phyloP scores from a whole-genome alignment of 192 early-diverging fungal genomes.

The Martensiomyces pterosporus region DNA sequence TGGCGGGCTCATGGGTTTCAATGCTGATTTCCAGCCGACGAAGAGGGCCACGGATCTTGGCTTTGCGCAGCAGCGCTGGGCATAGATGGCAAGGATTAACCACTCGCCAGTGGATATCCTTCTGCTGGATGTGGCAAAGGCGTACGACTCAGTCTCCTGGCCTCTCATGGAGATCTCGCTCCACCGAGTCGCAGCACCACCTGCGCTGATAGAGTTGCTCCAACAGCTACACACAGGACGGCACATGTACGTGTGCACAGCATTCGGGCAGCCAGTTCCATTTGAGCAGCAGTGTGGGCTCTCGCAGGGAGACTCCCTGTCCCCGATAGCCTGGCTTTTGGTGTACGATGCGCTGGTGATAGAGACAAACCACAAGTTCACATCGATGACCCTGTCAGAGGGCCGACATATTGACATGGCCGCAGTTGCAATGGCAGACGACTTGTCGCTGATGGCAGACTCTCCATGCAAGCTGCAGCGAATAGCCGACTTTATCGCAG shows the following conservation, averaged over 20 bases:
- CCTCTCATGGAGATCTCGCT: conserved; percentile 1
- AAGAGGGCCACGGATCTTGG: conserved; percentile 10
- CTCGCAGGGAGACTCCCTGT: conserved; percentile 9
- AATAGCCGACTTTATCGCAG: too few species aligned
- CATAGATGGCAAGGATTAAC: background rate
- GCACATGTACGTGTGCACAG: background rate
- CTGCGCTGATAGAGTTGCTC: background rate
- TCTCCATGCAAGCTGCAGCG: too few species aligned
- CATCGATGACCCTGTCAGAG: too few species aligned
- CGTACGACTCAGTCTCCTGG: conserved; percentile 7
- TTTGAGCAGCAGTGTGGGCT: conserved; percentile 6
- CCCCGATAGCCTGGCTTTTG: conserved; percentile 8
- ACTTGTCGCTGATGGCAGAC: too few species aligned
- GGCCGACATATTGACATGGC: too few species aligned
- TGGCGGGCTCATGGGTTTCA: background rate
- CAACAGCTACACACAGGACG: conserved; percentile 1
- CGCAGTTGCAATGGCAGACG: too few species aligned
- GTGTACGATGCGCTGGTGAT: conserved; percentile 12
- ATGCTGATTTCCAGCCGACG: conserved; percentile 6
- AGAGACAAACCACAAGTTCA: too few species aligned
- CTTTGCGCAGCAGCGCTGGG: conserved; percentile 1
- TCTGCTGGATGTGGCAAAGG: conserved; percentile 9
- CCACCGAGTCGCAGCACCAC: background rate
- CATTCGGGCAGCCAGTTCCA: background rate
- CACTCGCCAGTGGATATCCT: conserved; percentile 1